A percentile compares a stretch with the other conserved stretches of the same genome.
Evolutionary conservation across 1,139 yeast genomes (phyloP).

Genomic region (Yamadazyma sp.): DNA sequence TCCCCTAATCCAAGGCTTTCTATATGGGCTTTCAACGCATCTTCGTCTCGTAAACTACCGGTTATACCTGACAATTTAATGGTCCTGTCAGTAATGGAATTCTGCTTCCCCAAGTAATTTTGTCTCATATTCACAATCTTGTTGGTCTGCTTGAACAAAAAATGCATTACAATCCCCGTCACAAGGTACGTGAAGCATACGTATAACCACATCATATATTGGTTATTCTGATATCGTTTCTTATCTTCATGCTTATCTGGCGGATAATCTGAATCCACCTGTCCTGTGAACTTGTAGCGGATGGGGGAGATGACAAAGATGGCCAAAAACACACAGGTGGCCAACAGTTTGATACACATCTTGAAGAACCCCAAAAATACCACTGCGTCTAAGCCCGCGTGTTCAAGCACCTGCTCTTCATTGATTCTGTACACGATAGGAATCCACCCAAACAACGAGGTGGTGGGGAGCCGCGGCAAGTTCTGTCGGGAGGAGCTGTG

Average conservation of each 20-base stretch:
- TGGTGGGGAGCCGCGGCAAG: constrained; percentile 35
- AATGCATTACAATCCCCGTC: constrained; percentile 34
- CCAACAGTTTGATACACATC: constrained; percentile 66
- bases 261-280: constrained; percentile 51
- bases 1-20: constrained; percentile 78
- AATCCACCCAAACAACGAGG: constrained; percentile 77
- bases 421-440: constrained; percentile 59
- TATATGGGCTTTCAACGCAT: constrained; percentile 67
- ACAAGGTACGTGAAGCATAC: constrained; percentile 44
- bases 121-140: constrained; percentile 43
- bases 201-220: constrained; percentile 38
- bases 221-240: constrained; percentile 16
- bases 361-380: constrained; percentile 81
- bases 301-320: constrained; percentile 70
- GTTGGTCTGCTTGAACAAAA: constrained; percentile 36
- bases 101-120: constrained; percentile 41
- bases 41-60: constrained; percentile 68
- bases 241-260: constrained; percentile 41
- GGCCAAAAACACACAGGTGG: constrained; percentile 61
- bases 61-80: constrained; percentile 57
- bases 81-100: constrained; percentile 48
- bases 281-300: constrained; percentile 68
- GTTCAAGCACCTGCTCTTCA: constrained; percentile 78
- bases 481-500: constrained; percentile 44
- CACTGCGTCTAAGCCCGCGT: constrained; percentile 92